phyloP scores from a whole-genome alignment of 495 filamentous ascomycete species.

The Penicillium manginii region DNA sequence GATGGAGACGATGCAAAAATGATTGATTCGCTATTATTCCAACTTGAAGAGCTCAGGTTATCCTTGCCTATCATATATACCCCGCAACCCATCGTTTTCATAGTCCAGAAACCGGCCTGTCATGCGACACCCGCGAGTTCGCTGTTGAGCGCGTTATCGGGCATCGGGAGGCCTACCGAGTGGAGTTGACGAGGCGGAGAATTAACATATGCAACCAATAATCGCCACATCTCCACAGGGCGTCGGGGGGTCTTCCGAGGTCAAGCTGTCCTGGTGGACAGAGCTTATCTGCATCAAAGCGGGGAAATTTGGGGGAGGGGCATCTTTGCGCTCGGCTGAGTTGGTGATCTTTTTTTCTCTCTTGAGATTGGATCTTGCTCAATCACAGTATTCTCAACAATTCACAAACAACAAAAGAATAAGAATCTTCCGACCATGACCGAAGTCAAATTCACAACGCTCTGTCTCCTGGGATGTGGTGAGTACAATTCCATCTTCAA shows the following conservation, averaged over 20 bases:
- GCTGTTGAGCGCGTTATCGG: neutral
- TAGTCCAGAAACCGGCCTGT: slow-evolving; percentile 6
- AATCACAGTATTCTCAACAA: too few relatives aligned
- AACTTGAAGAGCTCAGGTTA: neutral
- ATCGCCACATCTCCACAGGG: slow-evolving; percentile 10
- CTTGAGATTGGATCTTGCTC: too few relatives aligned
- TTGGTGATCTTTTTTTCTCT: neutral
- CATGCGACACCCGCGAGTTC: slow-evolving; percentile 1
- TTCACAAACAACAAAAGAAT: too few relatives aligned
- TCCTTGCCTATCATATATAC: slow-evolving; percentile 9
- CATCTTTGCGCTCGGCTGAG: neutral
- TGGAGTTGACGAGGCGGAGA: slow-evolving; percentile 9
- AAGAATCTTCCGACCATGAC: slow-evolving; percentile 12
- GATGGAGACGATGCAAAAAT: slow-evolving; percentile 4
- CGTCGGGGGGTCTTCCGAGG: slow-evolving; percentile 21
- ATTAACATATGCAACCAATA: neutral
- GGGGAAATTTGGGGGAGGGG: neutral
- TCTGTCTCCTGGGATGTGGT: slow-evolving; percentile 46
- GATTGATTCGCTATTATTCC: neutral
- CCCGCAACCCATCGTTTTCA: slow-evolving; percentile 2
- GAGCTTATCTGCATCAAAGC: neutral
- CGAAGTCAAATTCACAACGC: slow-evolving; percentile 24
- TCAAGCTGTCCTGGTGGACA: neutral
- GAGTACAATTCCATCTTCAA: slow-evolving; percentile 5
- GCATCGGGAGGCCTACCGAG: neutral